Evolutionary conservation across 2,329 filamentous ascomycete genomes (phyloP), one percentile per base, ranked within the genome.

Genomic region (Gnomoniopsis smithogilvyi): DNA sequence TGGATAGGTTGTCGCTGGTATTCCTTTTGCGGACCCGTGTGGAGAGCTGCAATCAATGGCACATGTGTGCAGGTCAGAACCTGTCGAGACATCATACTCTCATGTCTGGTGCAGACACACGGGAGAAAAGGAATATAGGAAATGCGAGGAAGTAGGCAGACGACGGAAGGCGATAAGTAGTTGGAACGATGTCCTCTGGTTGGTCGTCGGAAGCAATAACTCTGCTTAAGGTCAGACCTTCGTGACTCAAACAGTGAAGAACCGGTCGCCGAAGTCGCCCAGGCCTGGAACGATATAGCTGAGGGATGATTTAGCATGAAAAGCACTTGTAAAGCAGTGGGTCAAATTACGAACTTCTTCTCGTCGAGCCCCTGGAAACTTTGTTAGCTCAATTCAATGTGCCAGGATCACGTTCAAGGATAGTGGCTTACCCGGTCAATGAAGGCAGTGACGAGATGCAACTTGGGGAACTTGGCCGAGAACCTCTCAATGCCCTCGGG

Each of bases 211-310:
- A 46, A 19, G 43, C 43, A 11, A 19, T 46, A 4, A 11, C 10
- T 10, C 59, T 51, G 30, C 49, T 56, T 26, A 51, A 41, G 49
- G 33, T 22, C 38, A 38, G n/a, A 30, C 36, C 12, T 36, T 49
- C 45, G 30, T 58, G 38, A 51, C 63, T 75, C 72, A 96, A 74
- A 96, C 85, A 58, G 94, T 97, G 74, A 97, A 98, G 76, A 95
- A 98, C 65, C 94, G 83, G 73, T 98, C 94, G 61, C 94, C 94
- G 74, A 98, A 98, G 73, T 98, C 94, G 65, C 94, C 94, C 19
- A 98, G 81, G 30, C 94, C 94, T 30, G 94, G 94, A 56, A 96
- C 86, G 70, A 98, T 98, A 73, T 97, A 98, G 74, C 94, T 98
- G 72, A 64, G 38, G 17, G 43, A 62, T 56, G 52, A 56, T 71